phyloP scores from a whole-genome alignment of 2,329 filamentous ascomycete genomes.

The Herpotrichia juniperi region DNA sequence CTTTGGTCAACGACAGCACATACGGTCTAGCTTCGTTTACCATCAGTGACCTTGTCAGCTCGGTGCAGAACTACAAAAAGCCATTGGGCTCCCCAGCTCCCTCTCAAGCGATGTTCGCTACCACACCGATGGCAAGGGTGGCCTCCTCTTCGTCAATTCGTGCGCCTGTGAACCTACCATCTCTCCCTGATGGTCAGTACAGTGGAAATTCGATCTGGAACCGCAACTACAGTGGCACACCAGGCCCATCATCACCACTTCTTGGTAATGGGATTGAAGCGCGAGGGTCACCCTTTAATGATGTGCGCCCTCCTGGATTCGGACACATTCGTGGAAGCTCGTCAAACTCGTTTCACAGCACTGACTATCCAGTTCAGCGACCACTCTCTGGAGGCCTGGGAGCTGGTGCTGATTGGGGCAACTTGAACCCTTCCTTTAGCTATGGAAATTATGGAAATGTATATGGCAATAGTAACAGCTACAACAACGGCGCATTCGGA shows the following conservation, averaged over 20 bases:
- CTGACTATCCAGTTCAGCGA: conserved; percentile 26
- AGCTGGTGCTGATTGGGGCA: conserved; percentile 41
- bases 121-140: conserved; percentile 42
- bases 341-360: conserved; percentile 48
- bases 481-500: conserved; percentile 20
- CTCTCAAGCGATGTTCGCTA: conserved; percentile 25
- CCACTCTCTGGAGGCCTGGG: conserved; percentile 37
- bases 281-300: conserved; percentile 39
- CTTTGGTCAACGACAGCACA: conserved; percentile 37
- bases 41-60: conserved; percentile 46
- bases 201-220: conserved; percentile 47
- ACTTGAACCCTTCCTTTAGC: conserved; percentile 26
- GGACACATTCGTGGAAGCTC: conserved; percentile 53
- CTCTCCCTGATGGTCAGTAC: conserved; percentile 43
- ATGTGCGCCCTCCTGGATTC: conserved; percentile 35
- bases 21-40: conserved; percentile 34
- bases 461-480: conserved; percentile 18
- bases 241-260: conserved; percentile 38
- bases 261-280: conserved; percentile 24
- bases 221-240: conserved; percentile 33
- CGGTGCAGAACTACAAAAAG: conserved; percentile 43
- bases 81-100: conserved; percentile 32
- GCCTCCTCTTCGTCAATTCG: conserved; percentile 43
- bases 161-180: conserved; percentile 41
- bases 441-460: conserved; percentile 29